These are phyloP conservation scores for Theileria parva DNA, from an alignment of 169 alveolate species.

Conservation along the genomic window DNA sequence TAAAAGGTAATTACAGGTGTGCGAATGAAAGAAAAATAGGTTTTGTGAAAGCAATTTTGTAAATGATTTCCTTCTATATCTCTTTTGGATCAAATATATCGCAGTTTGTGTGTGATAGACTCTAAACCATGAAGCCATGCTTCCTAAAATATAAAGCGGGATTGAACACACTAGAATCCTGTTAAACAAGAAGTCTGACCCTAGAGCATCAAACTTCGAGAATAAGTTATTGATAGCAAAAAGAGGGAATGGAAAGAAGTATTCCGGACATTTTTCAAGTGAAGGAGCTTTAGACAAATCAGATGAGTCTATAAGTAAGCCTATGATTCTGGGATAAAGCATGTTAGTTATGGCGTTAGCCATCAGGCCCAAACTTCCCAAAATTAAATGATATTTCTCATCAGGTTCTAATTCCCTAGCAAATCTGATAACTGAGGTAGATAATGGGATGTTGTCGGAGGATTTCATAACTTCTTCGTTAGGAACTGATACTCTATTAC, in stretches of 20 bases:
- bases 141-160: conserved; percentile 52
- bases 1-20: conserved; percentile 33
- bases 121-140: conserved; percentile 55
- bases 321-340: conserved; percentile 57
- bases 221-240: not conserved
- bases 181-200: conserved; percentile 40
- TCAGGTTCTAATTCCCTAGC: conserved; percentile 41
- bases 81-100: conserved; percentile 57
- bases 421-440: conserved; percentile 21
- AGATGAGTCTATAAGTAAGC: conserved; percentile 54
- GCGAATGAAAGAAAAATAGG: conserved; percentile 53
- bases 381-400: conserved; percentile 21
- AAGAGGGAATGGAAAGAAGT: conserved; percentile 12
- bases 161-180: conserved; percentile 34
- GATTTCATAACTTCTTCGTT: not conserved
- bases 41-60: conserved; percentile 48
- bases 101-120: conserved; percentile 47
- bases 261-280: not conserved
- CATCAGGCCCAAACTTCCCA: conserved; percentile 49
- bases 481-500: conserved; percentile 9
- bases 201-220: not conserved
- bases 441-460: conserved; percentile 7
- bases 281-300: conserved; percentile 17
- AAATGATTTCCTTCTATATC: conserved; percentile 52
- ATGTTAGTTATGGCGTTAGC: conserved; percentile 55